Conservation (phyloP, 2,329 filamentous ascomycete genomes). For the Davidsoniella virescens region DNA sequence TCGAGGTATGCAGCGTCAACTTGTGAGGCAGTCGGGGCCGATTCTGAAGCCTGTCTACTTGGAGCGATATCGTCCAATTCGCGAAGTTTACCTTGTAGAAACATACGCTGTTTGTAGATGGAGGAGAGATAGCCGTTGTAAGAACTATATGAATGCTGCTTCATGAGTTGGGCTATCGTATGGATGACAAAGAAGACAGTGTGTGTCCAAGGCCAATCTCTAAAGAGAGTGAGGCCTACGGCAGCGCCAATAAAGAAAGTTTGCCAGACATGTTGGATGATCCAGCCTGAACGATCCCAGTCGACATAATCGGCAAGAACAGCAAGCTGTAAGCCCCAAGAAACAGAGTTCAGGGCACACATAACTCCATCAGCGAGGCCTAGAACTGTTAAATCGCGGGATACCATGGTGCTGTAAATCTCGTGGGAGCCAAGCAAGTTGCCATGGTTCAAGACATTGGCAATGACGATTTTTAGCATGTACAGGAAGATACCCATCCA, state of each 20-base stretch:
- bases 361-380: conserved; percentile 52
- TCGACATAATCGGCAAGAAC: conserved; percentile 42
- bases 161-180: conserved; percentile 63
- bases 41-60: not conserved
- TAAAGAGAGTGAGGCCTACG: conserved; percentile 48
- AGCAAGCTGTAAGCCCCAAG: conserved; percentile 46
- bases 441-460: conserved; percentile 54
- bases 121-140: conserved; percentile 61
- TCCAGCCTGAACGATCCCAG: conserved; percentile 56
- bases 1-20: conserved; percentile 11
- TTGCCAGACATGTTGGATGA: conserved; percentile 64
- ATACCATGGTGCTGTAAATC: conserved; percentile 53
- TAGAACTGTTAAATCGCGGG: conserved; percentile 35
- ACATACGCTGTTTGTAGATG: conserved; percentile 33
- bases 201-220: conserved; percentile 72
- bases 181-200: conserved; percentile 65
- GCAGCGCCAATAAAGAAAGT: conserved; percentile 42
- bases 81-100: conserved; percentile 33
- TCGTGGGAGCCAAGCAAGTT: conserved; percentile 54
- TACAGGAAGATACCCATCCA: conserved; percentile 56
- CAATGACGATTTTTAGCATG: conserved; percentile 47
- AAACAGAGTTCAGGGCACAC: conserved; percentile 48
- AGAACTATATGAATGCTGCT: conserved; percentile 65
- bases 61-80: conserved; percentile 30
- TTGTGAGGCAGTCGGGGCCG: conserved; percentile 15